Percentiles rank a stretch among this genome's conserved stretches.
Evolutionary conservation across 768 basidiomycete species (phyloP).

Genomic region (Auriscalpium microsporum): DNA sequence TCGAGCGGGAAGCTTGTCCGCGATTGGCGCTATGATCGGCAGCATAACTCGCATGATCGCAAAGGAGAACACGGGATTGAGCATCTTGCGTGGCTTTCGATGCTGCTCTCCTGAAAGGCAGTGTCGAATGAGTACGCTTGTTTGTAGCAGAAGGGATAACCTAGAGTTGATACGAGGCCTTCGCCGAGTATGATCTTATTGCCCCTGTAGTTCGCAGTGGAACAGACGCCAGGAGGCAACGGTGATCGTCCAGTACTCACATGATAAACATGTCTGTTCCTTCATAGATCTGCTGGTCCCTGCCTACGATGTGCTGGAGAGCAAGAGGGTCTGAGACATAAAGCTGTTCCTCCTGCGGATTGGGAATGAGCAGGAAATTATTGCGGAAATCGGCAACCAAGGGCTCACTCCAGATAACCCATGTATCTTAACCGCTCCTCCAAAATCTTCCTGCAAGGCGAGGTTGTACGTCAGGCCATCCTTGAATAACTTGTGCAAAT

Average conservation of each 20-base stretch:
- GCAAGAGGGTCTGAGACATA: slow-evolving; percentile 18
- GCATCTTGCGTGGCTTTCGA: slow-evolving; percentile 3
- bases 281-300: neutral
- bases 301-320: slow-evolving; percentile 1
- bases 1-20: slow-evolving; percentile 6
- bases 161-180: neutral
- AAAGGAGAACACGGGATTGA: slow-evolving; percentile 14
- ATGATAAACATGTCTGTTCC: neutral
- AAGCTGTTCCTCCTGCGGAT: slow-evolving; percentile 8
- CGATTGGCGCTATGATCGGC: slow-evolving; percentile 12
- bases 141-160: neutral
- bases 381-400: neutral
- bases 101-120: neutral
- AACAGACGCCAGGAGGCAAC: neutral
- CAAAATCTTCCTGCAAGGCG: slow-evolving; percentile 22
- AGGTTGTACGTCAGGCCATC: slow-evolving; percentile 28
- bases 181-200: neutral
- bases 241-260: neutral
- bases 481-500: slow-evolving; percentile 23
- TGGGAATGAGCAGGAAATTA: neutral
- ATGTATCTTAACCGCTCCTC: slow-evolving; percentile 27
- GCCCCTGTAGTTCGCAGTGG: neutral
- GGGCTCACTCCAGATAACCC: slow-evolving; percentile 26
- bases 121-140: no score
- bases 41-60: slow-evolving; percentile 15